phyloP scores from a whole-genome alignment of 208 protist species.

The Crithidia fasciculata region DNA sequence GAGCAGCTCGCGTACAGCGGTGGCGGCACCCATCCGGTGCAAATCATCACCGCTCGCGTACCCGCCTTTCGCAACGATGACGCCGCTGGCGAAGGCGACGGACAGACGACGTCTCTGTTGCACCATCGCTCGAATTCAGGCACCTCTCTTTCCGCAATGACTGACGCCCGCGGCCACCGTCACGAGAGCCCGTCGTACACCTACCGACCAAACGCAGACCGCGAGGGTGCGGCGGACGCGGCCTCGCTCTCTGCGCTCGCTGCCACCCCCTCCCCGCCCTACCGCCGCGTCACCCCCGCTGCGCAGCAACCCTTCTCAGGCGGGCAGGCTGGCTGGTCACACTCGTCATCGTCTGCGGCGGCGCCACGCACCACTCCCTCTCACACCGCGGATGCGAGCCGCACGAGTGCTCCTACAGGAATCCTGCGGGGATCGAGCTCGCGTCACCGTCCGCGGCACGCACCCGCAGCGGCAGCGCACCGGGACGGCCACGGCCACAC shows the following conservation, averaged over 20 bases:
- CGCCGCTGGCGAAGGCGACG: constrained; percentile 2
- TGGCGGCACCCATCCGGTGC: constrained; percentile 27
- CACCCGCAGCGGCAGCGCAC: neutral
- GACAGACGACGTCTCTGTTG: neutral
- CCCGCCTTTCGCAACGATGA: constrained; percentile 40
- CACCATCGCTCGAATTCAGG: neutral
- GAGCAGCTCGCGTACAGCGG: constrained; percentile 31
- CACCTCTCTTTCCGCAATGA: neutral
- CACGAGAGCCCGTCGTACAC: neutral
- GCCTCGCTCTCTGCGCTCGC: constrained; percentile 2
- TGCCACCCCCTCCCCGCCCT: constrained; percentile 19
- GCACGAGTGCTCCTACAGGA: neutral
- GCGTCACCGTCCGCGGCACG: neutral
- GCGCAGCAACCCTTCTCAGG: neutral
- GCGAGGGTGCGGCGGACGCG: neutral
- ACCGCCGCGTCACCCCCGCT: neutral
- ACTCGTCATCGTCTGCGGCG: neutral
- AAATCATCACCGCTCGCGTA: constrained; percentile 26
- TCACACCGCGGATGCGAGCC: neutral
- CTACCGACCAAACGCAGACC: neutral
- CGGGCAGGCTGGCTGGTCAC: neutral
- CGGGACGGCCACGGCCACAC: neutral
- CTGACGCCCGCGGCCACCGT: neutral
- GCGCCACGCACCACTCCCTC: neutral
- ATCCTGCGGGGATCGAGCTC: neutral